Evolutionary conservation across 2,329 filamentous ascomycete species (phyloP), one percentile per base, ranked within the genome.

Genomic region (Graphilbum ipis-grandicollis): DNA sequence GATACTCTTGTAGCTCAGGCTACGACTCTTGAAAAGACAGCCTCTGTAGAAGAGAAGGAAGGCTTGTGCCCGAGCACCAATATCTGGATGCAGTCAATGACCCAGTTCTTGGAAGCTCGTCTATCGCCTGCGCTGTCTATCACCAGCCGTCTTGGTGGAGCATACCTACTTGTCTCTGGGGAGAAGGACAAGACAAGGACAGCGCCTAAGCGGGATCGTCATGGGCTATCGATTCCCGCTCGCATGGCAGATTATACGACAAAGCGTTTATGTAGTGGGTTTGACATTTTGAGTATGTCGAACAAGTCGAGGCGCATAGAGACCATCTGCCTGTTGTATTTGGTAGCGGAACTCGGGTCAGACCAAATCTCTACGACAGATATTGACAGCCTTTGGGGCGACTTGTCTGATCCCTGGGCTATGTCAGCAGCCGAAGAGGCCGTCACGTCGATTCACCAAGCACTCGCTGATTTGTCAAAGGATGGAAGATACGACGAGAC

Each of bases 211-310:
- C 64, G 77, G 31, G 85, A 93, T 50, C 60, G 66, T 4, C 68
- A 71, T 44, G 80, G 80, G 0, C 71, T 75, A 23, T 83, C 83
- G 2, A 62, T 80, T 37, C 73, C 83, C 1, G 70, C 82, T 13
- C 68, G 88, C 38, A 80, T 92, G 59, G 73, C 78, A 1, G 63
- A 78, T 34, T 93, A 85, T 51, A 68, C 73, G 0, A 61, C 65
- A 6, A 66, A 65, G 34, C 51, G 90, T 0, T 50, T 85, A 0
- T 48, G 53, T 7, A 52, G 55, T 3, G 55, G 57, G 0, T 45
- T 65, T 9, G 46, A 58, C 3, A 38, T 65, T 1, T 45, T 56
- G 0, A 46, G 52, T 0, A 42, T 71, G 0, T 57, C 66, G 1
- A 47, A 49, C 2, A 49, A 57, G 2, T 55, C 58, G 17, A n/a